Evolutionary conservation across 805 yeast genomes (phyloP).

Genomic region (Phaffomyces thermotolerans): DNA sequence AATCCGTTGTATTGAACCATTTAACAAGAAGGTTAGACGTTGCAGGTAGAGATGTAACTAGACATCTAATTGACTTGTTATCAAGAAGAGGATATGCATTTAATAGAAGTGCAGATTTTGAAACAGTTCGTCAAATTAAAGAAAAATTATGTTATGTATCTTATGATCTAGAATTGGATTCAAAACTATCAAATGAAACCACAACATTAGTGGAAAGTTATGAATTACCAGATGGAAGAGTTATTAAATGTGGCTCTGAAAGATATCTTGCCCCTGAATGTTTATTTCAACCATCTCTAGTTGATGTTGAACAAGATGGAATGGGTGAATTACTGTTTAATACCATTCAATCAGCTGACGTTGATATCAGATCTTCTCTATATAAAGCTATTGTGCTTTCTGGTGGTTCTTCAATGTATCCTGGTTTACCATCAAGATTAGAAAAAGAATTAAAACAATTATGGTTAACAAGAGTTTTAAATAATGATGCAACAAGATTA

Average conservation of each 20-base stretch:
- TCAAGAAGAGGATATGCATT: slow-evolving; percentile 96
- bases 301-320: slow-evolving; percentile 95
- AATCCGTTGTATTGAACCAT: slow-evolving; percentile 92
- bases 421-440: slow-evolving; percentile 91
- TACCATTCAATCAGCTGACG: slow-evolving; percentile 90
- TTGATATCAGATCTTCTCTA: slow-evolving; percentile 82
- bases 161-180: slow-evolving; percentile 86
- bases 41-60: slow-evolving; percentile 98
- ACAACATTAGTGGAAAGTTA: slow-evolving; percentile 86
- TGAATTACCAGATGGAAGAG: slow-evolving; percentile 95
- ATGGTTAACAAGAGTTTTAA: slow-evolving; percentile 85
- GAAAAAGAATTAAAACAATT: slow-evolving; percentile 95
- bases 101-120: slow-evolving; percentile 97
- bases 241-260: slow-evolving; percentile 89
- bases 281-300: slow-evolving; percentile 90
- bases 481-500: slow-evolving; percentile 79
- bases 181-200: slow-evolving; percentile 86
- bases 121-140: slow-evolving; percentile 95
- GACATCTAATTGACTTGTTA: slow-evolving; percentile 83
- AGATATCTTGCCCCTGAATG: slow-evolving; percentile 97
- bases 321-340: slow-evolving; percentile 89
- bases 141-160: slow-evolving; percentile 94
- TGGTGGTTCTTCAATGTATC: slow-evolving; percentile 98
- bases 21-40: slow-evolving; percentile 88
- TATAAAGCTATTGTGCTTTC: slow-evolving; percentile 90